Conservation (phyloP, 2,329 filamentous ascomycete species). For the Trichoderma lentiforme region DNA sequence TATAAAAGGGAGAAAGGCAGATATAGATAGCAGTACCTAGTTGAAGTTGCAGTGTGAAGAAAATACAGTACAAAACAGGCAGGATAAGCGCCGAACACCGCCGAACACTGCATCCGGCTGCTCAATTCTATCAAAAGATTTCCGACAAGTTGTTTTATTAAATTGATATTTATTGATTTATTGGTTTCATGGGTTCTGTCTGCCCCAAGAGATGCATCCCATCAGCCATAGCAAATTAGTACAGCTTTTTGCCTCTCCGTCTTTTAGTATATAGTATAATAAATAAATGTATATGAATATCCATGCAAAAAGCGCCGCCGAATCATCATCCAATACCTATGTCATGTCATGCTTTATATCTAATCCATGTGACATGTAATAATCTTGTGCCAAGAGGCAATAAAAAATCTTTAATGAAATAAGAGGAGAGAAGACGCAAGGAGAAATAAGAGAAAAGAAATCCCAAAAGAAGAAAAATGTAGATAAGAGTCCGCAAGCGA, state of each 20-base stretch:
- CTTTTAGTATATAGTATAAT: background rate
- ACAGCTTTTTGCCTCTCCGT: background rate
- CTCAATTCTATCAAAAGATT: background rate
- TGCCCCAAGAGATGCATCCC: background rate
- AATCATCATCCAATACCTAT: background rate
- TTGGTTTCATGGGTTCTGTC: slow-evolving; percentile 5
- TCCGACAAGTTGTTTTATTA: background rate
- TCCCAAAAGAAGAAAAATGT: background rate
- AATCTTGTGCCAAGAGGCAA: slow-evolving; percentile 4
- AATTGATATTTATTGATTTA: background rate
- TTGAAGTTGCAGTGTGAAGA: background rate
- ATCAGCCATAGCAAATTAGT: background rate
- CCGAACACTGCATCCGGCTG: background rate
- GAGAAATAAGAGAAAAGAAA: background rate
- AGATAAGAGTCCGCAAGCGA: background rate
- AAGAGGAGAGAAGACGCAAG: background rate
- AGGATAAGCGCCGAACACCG: background rate
- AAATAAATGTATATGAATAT: background rate
- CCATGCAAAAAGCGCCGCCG: background rate
- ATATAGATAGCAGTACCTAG: background rate
- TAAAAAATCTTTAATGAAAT: background rate
- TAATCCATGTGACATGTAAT: background rate
- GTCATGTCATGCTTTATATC: slow-evolving; percentile 6
- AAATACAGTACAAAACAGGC: background rate
- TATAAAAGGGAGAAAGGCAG: background rate